Evolutionary conservation across 805 yeast genomes (phyloP), one percentile per base, ranked within the genome.

Genomic region (Wickerhamiella siamensis): DNA sequence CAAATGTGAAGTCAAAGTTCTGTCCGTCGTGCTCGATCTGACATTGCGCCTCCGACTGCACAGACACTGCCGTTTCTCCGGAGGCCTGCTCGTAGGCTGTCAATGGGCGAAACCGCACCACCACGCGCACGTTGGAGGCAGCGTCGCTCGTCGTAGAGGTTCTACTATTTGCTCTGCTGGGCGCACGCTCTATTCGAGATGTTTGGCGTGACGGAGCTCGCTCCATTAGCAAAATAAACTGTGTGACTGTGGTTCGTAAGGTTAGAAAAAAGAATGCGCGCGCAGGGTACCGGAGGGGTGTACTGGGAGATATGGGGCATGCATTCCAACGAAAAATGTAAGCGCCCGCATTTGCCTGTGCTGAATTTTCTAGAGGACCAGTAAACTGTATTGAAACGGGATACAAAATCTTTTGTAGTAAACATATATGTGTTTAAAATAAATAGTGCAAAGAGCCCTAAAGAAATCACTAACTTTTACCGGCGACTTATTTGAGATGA

Each of bases 101-200:
- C 36, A 64, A 64, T 1, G 91, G 91, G 36, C 91, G 63, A 51
- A 82, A 75, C 40, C 94, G 64, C 20, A 82, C 83, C 16, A 82
- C 67, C 21, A 82, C 93, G 51, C 74, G 74, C 54, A 79, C 72
- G 48, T 70, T 66, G 15, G 17, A n/a, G n/a, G 15, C 27, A 9
- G 15, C 16, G 31, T 15, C 34, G 6, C 12, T 26, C 8, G 36
- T 18, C 14, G 14, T 19, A n/a, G 40, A 10, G 33, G 17, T 29
- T 38, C 19, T 17, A n/a, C n/a, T 22, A 44, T 12, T 12, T 40
- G 39, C 27, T 42, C 42, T 5, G 31, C 27, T 16, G 32, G 37
- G 19, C 20, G 14, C 15, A 42, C 38, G 24, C 31, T 24, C 29
- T 24, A 24, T 24, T 8, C 29, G 29, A 24, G 29, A 24, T 24